Evolutionary conservation across 495 filamentous ascomycete species (phyloP).

Genomic region (Daldinia concentrica): DNA sequence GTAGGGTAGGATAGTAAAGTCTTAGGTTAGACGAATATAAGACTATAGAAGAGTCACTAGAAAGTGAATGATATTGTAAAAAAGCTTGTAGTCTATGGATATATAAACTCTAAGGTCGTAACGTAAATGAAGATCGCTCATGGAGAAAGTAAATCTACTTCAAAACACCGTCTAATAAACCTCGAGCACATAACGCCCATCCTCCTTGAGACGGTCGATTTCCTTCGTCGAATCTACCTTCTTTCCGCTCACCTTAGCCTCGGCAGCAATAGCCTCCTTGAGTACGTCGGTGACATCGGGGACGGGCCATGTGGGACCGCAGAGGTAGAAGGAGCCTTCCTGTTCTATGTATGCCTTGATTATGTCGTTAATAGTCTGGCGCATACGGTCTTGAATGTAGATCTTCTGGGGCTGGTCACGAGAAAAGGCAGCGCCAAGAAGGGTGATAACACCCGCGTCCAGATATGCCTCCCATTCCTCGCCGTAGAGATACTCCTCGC

Average conservation of each 20-base stretch:
- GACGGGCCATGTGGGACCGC: slow-evolving; percentile 97
- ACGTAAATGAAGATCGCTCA: background rate
- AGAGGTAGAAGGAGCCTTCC: slow-evolving; percentile 94
- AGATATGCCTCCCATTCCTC: slow-evolving; percentile 99
- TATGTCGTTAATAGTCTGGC: slow-evolving; percentile 84
- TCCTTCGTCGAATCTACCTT: slow-evolving; percentile 91
- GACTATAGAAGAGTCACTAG: background rate
- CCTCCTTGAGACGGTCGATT: slow-evolving; percentile 96
- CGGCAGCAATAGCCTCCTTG: slow-evolving; percentile 86
- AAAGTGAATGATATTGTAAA: background rate
- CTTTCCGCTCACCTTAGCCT: slow-evolving; percentile 73
- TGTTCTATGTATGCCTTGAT: slow-evolving; percentile 88
- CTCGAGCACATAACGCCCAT: slow-evolving; percentile 91
- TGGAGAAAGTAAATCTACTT: slow-evolving; percentile 14
- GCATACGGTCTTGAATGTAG: slow-evolving; percentile 98
- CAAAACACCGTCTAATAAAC: slow-evolving; percentile 71
- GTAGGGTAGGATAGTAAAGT: background rate
- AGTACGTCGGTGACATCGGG: slow-evolving; percentile 96
- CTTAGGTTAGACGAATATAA: background rate
- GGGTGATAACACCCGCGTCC: slow-evolving; percentile 92
- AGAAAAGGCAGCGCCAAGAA: slow-evolving; percentile 93
- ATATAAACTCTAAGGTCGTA: background rate
- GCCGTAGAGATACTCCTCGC: slow-evolving; percentile 98
- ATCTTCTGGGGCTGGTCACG: slow-evolving; percentile 98
- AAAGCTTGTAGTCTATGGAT: slow-evolving; percentile 20